Conservation (phyloP, 164 flowering plant species). For the Sextonia rubra region DNA sequence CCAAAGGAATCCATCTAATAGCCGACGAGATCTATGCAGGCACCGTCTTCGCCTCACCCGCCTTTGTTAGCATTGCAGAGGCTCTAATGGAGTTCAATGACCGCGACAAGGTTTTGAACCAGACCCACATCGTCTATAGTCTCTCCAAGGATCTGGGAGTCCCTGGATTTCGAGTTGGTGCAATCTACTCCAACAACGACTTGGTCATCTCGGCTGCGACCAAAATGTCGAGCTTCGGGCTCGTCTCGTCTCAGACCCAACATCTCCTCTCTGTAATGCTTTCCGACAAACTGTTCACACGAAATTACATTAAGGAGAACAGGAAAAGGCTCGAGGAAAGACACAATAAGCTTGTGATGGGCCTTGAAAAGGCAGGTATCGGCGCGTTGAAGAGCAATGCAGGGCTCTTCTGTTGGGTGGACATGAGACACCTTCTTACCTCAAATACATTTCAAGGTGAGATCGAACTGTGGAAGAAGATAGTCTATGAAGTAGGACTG, state of each 20-base stretch:
- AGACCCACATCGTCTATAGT: conserved; percentile 34
- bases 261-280: conserved; percentile 29
- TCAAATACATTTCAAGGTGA: conserved; percentile 57
- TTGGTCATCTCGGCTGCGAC: conserved; percentile 33
- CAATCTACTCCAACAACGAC: conserved; percentile 29
- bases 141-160: conserved; percentile 43
- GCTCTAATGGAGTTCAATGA: conserved; percentile 12
- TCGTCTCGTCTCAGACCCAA: conserved; percentile 40
- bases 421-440: conserved; percentile 63
- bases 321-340: conserved; percentile 19
- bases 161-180: conserved; percentile 41
- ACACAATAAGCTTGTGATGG: conserved; percentile 24
- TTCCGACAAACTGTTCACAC: conserved; percentile 24
- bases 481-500: conserved; percentile 56
- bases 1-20: conserved; percentile 27
- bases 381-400: conserved; percentile 41
- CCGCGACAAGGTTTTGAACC: conserved; percentile 2
- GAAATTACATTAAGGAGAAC: conserved; percentile 22
- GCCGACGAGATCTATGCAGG: conserved; percentile 43
- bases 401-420: conserved; percentile 86
- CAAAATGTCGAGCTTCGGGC: conserved; percentile 48
- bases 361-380: conserved; percentile 23
- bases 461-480: conserved; percentile 75
- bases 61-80: conserved; percentile 27
- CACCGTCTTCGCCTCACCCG: conserved; percentile 26